Evolutionary conservation across 176 grass and related monocot genomes (phyloP), one percentile per base, ranked within the genome.

Genomic region (Aegilops bicornis): DNA sequence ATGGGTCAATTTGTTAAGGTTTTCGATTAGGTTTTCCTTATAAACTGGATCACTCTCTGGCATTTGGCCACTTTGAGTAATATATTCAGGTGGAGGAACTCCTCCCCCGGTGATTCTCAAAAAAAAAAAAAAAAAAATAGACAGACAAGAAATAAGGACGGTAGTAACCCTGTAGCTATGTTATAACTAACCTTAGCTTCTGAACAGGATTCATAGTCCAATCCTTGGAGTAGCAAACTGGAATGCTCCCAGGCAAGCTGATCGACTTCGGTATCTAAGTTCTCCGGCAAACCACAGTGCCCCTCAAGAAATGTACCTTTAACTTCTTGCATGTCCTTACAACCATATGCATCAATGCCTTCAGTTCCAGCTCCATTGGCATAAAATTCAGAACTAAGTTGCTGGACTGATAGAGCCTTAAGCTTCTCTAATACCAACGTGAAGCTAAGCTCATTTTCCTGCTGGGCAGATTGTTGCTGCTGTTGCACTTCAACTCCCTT

Each of bases 121-220:
- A n/a, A n/a, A n/a, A n/a, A n/a, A n/a, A n/a, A n/a, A n/a, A n/a
- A n/a, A n/a, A n/a, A n/a, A n/a, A n/a, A n/a, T 13, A 73, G 71
- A 50, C 17, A 43, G n/a, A 78, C 2, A 65, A 40, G 36, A 52
- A 83, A 74, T 2, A 56, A 87, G 45, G 74, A 87, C 42, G 22
- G 19, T 80, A 77, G 48, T 27, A 74, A 27, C 20, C 14, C 63
- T 79, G 32, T 61, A 47, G 15, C 45, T 50, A 32, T 67, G 58
- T 63, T 52, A 61, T 30, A 50, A 87, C 85, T 37, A 69, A 91
- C 89, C 85, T 87, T 84, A 31, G 67, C 33, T 84, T 91, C 89
- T 47, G 75, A 68, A 45, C 13, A 87, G 1, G 75, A 68, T 74
- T 80, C 80, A 47, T 70, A 83, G 10, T 75, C 85, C 81, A 90